A percentile compares a stretch with the other conserved stretches of the same genome.
phyloP scores from a whole-genome alignment of 2,329 filamentous ascomycete species.

The Colletotrichum sp. region DNA sequence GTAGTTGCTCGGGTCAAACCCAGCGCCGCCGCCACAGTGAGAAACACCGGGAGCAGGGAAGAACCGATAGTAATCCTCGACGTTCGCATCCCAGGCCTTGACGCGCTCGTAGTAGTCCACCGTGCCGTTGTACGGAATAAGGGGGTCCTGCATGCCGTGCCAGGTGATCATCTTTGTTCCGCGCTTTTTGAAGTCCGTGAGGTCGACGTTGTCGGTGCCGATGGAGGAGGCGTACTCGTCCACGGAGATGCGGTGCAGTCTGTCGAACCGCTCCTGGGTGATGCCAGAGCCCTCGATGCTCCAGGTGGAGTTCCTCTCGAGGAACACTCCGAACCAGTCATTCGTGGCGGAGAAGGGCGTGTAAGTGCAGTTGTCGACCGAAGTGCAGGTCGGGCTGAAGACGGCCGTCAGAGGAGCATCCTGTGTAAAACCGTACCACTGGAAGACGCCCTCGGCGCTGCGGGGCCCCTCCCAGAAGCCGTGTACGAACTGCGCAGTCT shows the following conservation, averaged over 20 bases:
- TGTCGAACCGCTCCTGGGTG: conserved; percentile 34
- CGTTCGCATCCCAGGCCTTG: conserved; percentile 5
- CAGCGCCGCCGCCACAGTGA: conserved; percentile 53
- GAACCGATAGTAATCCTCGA: conserved; percentile 55
- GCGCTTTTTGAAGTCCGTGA: conserved; percentile 32
- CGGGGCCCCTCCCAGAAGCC: neutral
- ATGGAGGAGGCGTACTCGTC: conserved; percentile 23
- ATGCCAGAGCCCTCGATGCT: conserved; percentile 1
- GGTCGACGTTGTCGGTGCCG: conserved; percentile 30
- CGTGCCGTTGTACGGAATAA: conserved; percentile 35
- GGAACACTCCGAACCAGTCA: conserved; percentile 29
- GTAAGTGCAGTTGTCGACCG: neutral
- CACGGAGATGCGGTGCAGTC: neutral
- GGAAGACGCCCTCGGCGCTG: neutral
- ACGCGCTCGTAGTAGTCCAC: conserved; percentile 28
- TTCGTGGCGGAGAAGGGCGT: neutral
- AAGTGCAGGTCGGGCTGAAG: neutral
- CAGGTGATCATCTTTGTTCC: conserved; percentile 40
- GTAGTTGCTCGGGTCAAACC: conserved; percentile 22
- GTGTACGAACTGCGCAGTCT: neutral
- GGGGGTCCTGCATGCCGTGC: conserved; percentile 36
- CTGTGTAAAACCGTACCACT: neutral
- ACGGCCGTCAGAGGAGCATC: neutral
- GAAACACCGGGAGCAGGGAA: conserved; percentile 59
- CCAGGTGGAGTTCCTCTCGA: conserved; percentile 42